A percentile compares a stretch with the other conserved stretches of the same genome.
Conservation (phyloP, 495 filamentous ascomycete species). For the Penicillium lagena region DNA sequence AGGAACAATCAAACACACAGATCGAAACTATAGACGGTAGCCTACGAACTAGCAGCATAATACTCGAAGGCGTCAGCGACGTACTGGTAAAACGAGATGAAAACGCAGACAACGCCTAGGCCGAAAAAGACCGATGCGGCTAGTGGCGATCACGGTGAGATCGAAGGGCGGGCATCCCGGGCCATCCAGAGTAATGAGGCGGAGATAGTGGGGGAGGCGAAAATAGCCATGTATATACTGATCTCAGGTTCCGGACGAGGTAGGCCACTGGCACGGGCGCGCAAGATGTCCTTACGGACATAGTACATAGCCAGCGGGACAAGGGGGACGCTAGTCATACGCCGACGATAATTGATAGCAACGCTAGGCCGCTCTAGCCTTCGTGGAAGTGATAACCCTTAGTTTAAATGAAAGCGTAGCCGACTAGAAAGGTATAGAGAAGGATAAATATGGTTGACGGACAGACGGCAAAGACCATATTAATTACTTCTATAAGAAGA, state of each 20-base stretch:
- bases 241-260: slow-evolving; percentile 46
- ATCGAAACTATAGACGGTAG: slow-evolving; percentile 35
- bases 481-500: slow-evolving; percentile 36
- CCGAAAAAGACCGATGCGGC: slow-evolving; percentile 38
- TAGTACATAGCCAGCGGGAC: slow-evolving; percentile 36
- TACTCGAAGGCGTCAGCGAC: slow-evolving; percentile 43
- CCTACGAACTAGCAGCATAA: slow-evolving; percentile 27
- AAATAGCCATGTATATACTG: slow-evolving; percentile 49
- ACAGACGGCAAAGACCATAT: slow-evolving; percentile 41
- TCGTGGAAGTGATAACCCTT: slow-evolving; percentile 40
- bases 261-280: slow-evolving; percentile 1
- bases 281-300: slow-evolving; percentile 7
- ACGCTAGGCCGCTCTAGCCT: slow-evolving; percentile 45
- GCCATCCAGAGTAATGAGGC: slow-evolving; percentile 55
- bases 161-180: slow-evolving; percentile 37
- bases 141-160: slow-evolving; percentile 44
- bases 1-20: slow-evolving; percentile 26
- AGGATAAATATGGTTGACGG: slow-evolving; percentile 52
- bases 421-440: slow-evolving; percentile 54
- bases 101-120: slow-evolving; percentile 39
- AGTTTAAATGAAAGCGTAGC: slow-evolving; percentile 52
- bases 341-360: slow-evolving; percentile 49
- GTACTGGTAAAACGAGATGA: slow-evolving; percentile 41
- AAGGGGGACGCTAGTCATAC: slow-evolving; percentile 29
- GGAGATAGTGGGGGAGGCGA: slow-evolving; percentile 45